phyloP scores from a whole-genome alignment of 1,284 basidiomycete genomes.

The Leucoagaricus sp. region DNA sequence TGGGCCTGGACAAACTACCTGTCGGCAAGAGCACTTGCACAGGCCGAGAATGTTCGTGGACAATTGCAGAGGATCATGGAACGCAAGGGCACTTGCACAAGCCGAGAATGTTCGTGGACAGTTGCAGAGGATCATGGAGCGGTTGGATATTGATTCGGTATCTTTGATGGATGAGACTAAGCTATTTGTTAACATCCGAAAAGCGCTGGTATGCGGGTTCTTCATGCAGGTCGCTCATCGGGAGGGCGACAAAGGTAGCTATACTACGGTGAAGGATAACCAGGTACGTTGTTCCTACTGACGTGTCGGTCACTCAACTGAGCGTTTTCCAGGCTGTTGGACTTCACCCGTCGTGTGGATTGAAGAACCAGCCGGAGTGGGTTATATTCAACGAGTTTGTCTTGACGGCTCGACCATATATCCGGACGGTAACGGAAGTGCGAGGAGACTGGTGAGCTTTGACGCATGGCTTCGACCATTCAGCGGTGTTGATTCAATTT shows the following conservation, averaged over 20 bases:
- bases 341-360: constrained; percentile 94
- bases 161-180: constrained; percentile 81
- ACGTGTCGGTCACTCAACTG: constrained; percentile 5
- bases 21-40: constrained; percentile 79
- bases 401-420: constrained; percentile 86
- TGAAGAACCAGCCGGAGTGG: constrained; percentile 96
- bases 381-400: constrained; percentile 99
- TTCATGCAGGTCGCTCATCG: constrained; percentile 99
- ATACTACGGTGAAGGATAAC: constrained; percentile 93
- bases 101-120: constrained; percentile 97
- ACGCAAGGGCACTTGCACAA: too few species aligned
- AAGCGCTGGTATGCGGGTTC: constrained; percentile 90
- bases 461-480: constrained; percentile 5
- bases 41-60: too few species aligned
- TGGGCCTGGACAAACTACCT: constrained; percentile 97
- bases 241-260: constrained; percentile 87
- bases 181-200: constrained; percentile 80
- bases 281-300: constrained; percentile 54
- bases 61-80: too few species aligned
- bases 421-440: constrained; percentile 91
- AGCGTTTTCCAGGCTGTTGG: constrained; percentile 88
- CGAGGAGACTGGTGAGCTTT: constrained; percentile 80
- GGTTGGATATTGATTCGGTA: constrained; percentile 81
- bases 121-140: constrained; percentile 92
- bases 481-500: constrained; percentile 7